Base-by-base conservation (phyloP, 2,329 filamentous ascomycete genomes). In the Colletotrichum siamense region DNA sequence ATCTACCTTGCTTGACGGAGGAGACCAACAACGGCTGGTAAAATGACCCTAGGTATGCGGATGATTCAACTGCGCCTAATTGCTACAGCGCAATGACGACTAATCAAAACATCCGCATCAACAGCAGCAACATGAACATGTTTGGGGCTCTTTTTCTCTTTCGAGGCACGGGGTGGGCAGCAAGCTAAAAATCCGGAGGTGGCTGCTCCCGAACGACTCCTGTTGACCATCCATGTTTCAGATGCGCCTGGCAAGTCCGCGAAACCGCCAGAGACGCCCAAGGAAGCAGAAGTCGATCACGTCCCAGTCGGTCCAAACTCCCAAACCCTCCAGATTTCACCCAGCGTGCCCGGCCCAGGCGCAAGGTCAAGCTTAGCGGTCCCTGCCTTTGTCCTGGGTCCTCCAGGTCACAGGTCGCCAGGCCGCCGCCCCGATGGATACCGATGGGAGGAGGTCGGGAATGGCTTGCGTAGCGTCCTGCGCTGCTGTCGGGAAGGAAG, bases 181-280 rank as follows among this genome's bases (percentile, higher is more conserved):
- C 72, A 75, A 71, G 62, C 75, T 77, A 75, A 75, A 70, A 70
- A 79, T 75, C 78, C 82, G 82, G 82, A 84, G 81, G 70, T 82
- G 81, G 78, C 81, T 77, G 78, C 66, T 82, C 79, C 82, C 82
- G 81, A 80, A 79, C 68, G 75, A 75, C 78, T 77, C 78, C 70
- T 77, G 71, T 57, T 62, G 66, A 70, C 69, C 59, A 52, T 69
- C 76, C 73, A 66, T 73, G 76, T 77, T 77, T 77, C 76, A 77
- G 69, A 77, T 77, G 73, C 64, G 69, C 72, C 69, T 73, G 65
- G 73, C 65, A 64, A 73, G 69, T 70, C 68, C 73, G 49, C 76
- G 76, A 77, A 73, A 77, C 73, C 59, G 69, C 61, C 61, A 63
- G 71, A 69, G 71, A 77, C 75, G 63, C 62, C 66, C 69, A 73